Conservation (phyloP, 2,329 filamentous ascomycete genomes). For the Pseudocercospora fijiensis region DNA sequence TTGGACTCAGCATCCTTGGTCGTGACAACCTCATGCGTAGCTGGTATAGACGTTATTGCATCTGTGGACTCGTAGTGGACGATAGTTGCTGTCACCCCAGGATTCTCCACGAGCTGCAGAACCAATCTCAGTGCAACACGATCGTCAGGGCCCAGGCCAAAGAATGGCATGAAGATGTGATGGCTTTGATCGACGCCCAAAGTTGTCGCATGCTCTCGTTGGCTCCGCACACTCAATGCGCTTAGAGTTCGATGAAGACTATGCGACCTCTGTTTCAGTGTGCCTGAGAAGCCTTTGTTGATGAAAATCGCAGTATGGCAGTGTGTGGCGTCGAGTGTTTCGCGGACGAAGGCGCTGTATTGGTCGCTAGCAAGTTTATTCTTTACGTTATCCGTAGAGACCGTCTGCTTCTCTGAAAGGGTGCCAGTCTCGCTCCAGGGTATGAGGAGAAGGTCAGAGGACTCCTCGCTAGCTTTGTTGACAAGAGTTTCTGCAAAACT, state of each 20-base stretch:
- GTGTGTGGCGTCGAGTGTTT: conserved; percentile 61
- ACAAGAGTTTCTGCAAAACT: conserved; percentile 77
- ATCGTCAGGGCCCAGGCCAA: conserved; percentile 76
- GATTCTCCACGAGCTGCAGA: conserved; percentile 78
- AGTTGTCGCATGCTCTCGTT: conserved; percentile 55
- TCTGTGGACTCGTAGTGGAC: conserved; percentile 55
- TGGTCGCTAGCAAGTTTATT: conserved; percentile 60
- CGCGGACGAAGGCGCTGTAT: conserved; percentile 73
- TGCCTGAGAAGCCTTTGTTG: conserved; percentile 65
- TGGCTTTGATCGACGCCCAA: conserved; percentile 69
- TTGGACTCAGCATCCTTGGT: conserved; percentile 20
- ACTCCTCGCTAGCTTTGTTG: conserved; percentile 54
- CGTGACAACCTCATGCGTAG: conserved; percentile 17
- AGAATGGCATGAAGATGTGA: conserved; percentile 83
- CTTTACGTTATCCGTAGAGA: conserved; percentile 53
- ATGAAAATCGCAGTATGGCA: conserved; percentile 77
- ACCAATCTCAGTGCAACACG: conserved; percentile 75
- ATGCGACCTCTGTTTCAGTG: conserved; percentile 35
- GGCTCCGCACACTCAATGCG: conserved; percentile 59
- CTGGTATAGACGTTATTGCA: conserved; percentile 4
- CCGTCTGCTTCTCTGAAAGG: conserved; percentile 63
- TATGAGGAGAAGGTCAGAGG: conserved; percentile 71
- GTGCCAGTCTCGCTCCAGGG: conserved; percentile 86
- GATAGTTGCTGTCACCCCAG: conserved; percentile 74
- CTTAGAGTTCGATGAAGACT: conserved; percentile 54